A percentile compares a stretch with the other conserved stretches of the same genome.
phyloP scores from a whole-genome alignment of 331 rosid species.

The Pyracantha coccinea region DNA sequence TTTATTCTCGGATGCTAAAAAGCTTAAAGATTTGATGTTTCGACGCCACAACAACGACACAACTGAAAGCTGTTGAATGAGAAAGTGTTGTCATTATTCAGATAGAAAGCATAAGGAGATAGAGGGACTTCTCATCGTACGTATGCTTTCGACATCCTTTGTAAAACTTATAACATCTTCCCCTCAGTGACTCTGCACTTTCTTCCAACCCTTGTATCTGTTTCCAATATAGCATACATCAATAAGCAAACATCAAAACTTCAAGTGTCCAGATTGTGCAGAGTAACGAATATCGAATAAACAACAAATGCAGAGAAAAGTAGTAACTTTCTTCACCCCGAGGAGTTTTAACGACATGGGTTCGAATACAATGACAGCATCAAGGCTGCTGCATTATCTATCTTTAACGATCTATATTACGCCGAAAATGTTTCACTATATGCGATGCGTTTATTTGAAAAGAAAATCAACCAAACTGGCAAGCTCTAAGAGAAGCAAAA shows the following conservation, averaged over 20 bases:
- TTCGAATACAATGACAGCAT: not conserved
- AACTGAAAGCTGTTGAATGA: not conserved
- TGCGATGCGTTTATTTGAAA: not conserved
- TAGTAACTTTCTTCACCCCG: not conserved
- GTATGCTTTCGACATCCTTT: slow-evolving; percentile 60
- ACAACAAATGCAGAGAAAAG: not conserved
- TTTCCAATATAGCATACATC: slow-evolving; percentile 5
- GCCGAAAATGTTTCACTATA: not conserved
- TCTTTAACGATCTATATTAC: too few species aligned
- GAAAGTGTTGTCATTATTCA: not conserved
- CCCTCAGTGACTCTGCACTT: slow-evolving; percentile 43
- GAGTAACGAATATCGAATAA: not conserved
- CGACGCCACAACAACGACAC: not conserved
- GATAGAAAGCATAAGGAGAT: not conserved
- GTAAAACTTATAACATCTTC: slow-evolving; percentile 47
- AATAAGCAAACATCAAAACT: not conserved
- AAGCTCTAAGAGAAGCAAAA: not conserved
- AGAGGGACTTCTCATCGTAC: slow-evolving; percentile 20
- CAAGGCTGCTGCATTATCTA: too few species aligned
- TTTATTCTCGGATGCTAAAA: too few species aligned
- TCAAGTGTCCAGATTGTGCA: not conserved
- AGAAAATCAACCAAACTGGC: not conserved
- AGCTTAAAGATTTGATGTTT: not conserved
- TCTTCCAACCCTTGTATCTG: slow-evolving; percentile 70
- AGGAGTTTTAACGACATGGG: not conserved